Base-by-base conservation (phyloP, 2,329 filamentous ascomycete species). In the Fusarium metavorans region DNA sequence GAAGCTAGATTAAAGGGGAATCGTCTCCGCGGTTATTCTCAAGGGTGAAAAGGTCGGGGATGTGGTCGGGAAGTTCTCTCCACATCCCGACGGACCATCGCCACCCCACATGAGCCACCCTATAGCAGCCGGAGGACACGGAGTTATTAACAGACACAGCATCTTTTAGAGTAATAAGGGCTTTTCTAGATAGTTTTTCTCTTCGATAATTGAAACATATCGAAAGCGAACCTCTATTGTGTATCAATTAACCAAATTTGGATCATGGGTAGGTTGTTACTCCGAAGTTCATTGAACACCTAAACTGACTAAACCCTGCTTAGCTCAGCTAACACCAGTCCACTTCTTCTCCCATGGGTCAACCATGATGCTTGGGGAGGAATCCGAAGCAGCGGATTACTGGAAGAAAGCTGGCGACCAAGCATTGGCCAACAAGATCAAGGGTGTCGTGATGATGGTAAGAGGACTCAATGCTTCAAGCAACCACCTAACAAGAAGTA, bases 291-390 rank as follows among this genome's bases (percentile, higher is more conserved):
- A 7, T 4, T 9, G 7, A 1, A 2, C 4, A 39, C 37, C 20
- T 20, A 20, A 20, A 35, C n/a, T 32, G 0, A 2, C 52, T 41
- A 27, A 58, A 23, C 34, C 25, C 25, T 35, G 5, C 72, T 64
- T 37, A 75, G 72, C 68, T 6, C 54, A 27, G 41, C 14, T 75
- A 10, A 14, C 72, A 45, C 76, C 76, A 16, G 76, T 78, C 4
- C 76, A 78, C 25, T 71, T 77, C n/a, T 78, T 75, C 39, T 73
- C 76, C n/a, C 76, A 78, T 45, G 76, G 76, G 2, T 77, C 72
- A 10, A 78, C 76, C 37, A 78, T 77, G 76, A 78, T 78, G 76
- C 43, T 78, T 10, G 76, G 76, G 3, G 76, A 77, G 30, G 76
- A 77, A 4, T 73, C 68, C 6, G 35, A 74, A 1, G 64, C 74